A percentile compares a stretch with the other conserved stretches of the same genome.
These are phyloP conservation scores for Umbelopsis ramanniana DNA, from an alignment of 192 early-diverging fungal species.

Conservation along the genomic window DNA sequence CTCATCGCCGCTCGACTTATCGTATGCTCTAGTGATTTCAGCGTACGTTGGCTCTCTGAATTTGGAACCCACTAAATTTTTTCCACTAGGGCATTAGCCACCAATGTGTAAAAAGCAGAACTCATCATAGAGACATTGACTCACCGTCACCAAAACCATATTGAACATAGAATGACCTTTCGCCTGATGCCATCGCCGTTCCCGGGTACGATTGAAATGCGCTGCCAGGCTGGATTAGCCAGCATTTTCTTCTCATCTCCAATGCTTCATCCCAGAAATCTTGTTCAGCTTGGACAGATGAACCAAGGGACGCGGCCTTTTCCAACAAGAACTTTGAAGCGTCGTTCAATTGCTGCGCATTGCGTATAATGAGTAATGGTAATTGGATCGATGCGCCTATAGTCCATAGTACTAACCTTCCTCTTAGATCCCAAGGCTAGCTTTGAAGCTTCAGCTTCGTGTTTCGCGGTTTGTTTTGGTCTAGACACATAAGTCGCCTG, in stretches of 20 bases:
- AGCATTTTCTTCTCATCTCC: conserved; percentile 35
- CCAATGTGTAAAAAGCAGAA: not conserved
- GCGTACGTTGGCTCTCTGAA: conserved; percentile 38
- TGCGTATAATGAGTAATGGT: not conserved
- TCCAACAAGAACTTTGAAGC: conserved; percentile 36
- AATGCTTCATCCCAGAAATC: conserved; percentile 46
- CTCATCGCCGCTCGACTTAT: not conserved
- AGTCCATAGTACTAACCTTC: conserved; percentile 25
- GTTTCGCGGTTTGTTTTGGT: conserved; percentile 37
- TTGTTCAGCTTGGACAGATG: conserved; percentile 37
- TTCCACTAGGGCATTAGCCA: not conserved
- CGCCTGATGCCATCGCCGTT: conserved; percentile 3
- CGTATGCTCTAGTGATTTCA: conserved; percentile 33
- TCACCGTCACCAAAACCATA: conserved; percentile 46
- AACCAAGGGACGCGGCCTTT: conserved; percentile 26
- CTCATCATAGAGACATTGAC: not conserved
- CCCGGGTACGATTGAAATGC: not conserved
- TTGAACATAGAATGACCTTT: conserved; percentile 32
- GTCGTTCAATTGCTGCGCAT: conserved; percentile 36
- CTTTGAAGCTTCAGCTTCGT: conserved; percentile 34
- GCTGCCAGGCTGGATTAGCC: conserved; percentile 39
- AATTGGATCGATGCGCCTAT: not conserved
- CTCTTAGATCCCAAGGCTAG: conserved; percentile 40
- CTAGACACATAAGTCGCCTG: conserved; percentile 45
- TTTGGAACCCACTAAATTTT: conserved; percentile 36